A percentile compares a stretch with the other conserved stretches of the same genome.
phyloP scores from a whole-genome alignment of 1,139 yeast genomes.

The Diutina ranongensis region DNA sequence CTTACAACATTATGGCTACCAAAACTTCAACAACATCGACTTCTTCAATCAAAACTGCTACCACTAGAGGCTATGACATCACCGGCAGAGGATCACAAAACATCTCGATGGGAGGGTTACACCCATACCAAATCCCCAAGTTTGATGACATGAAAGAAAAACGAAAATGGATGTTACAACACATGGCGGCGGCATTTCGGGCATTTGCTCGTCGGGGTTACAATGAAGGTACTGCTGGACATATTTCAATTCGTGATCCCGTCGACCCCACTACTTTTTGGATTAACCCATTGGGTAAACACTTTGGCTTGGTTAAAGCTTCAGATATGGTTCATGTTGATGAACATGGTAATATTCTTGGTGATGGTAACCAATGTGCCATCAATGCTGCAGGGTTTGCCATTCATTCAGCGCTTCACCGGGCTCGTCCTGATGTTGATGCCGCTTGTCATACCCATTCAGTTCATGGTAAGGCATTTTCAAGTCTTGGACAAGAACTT shows the following conservation, averaged over 20 bases:
- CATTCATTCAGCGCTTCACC: constrained; percentile 68
- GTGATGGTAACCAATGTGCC: constrained; percentile 54
- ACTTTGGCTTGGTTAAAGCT: constrained; percentile 58
- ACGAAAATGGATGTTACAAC: constrained; percentile 56
- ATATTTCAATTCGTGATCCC: constrained; percentile 71
- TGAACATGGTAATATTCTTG: constrained; percentile 53
- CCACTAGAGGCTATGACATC: constrained; percentile 5
- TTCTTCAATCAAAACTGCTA: not conserved
- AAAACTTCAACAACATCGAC: not conserved
- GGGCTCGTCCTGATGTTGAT: constrained; percentile 65
- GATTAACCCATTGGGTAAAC: constrained; percentile 71
- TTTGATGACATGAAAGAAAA: constrained; percentile 39
- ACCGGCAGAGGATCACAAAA: constrained; percentile 5
- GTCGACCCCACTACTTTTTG: constrained; percentile 60
- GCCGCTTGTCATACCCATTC: constrained; percentile 84
- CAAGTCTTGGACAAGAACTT: constrained; percentile 57
- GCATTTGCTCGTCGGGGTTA: constrained; percentile 64
- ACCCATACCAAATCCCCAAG: constrained; percentile 39
- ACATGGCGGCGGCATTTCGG: constrained; percentile 76
- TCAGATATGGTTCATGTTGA: constrained; percentile 71
- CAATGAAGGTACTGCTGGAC: constrained; percentile 76
- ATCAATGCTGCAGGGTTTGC: constrained; percentile 75
- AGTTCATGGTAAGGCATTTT: constrained; percentile 62
- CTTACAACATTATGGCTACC: not conserved
- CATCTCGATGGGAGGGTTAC: constrained; percentile 22